phyloP scores from a whole-genome alignment of 2,329 filamentous ascomycete genomes.

The Davidsoniella neocaledoniae region DNA sequence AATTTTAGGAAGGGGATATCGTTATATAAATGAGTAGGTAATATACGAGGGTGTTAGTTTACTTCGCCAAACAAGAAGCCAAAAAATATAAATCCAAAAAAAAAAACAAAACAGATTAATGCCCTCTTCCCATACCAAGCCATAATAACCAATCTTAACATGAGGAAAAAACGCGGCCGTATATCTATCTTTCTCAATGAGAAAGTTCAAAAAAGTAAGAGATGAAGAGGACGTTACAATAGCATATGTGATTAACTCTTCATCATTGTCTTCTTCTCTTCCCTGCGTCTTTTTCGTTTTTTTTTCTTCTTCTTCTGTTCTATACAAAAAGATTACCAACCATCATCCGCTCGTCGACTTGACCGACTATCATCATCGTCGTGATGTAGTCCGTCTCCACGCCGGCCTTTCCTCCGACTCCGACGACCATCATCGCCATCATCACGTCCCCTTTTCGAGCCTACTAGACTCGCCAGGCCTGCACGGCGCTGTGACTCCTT shows the following conservation, averaged over 20 bases:
- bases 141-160: no score
- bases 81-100: no score
- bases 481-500: slow-evolving; percentile 53
- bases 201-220: no score
- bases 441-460: slow-evolving; percentile 34
- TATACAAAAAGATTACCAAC: not conserved
- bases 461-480: slow-evolving; percentile 29
- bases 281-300: not conserved
- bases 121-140: no score
- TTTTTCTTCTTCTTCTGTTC: not conserved
- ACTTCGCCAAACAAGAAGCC: no score
- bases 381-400: slow-evolving; percentile 31
- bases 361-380: slow-evolving; percentile 34
- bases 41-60: not conserved
- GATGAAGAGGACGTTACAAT: no score
- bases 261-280: not conserved
- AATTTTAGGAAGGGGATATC: no score
- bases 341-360: no score
- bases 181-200: not conserved
- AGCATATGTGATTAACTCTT: no score
- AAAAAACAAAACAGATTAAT: no score
- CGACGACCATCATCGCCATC: slow-evolving; percentile 22
- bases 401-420: slow-evolving; percentile 5
- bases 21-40: no score
- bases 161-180: no score